Percentiles rank a stretch among this genome's conserved stretches.
Evolutionary conservation across 1,284 basidiomycete genomes (phyloP).

Genomic region (Leccinum pachyderme): DNA sequence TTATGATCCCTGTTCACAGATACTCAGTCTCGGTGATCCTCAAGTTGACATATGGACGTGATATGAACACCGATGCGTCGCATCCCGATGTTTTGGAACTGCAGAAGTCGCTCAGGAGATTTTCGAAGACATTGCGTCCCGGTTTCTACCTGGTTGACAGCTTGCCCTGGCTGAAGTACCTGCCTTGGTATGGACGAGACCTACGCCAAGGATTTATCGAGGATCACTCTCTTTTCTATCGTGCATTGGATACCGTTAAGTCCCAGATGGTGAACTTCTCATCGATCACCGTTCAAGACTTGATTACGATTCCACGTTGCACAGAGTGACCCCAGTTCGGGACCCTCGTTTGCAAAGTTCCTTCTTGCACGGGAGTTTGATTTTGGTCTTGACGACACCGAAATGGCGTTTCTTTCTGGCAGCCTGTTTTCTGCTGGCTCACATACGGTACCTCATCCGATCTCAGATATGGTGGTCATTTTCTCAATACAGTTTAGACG

Average conservation of each 20-base stretch:
- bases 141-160: slow-evolving; percentile 11
- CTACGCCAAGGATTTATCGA: slow-evolving; percentile 1
- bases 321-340: background rate
- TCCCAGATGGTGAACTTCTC: slow-evolving; percentile 7
- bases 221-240: background rate
- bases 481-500: background rate
- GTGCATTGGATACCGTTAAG: slow-evolving; percentile 3
- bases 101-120: background rate
- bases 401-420: slow-evolving; percentile 14
- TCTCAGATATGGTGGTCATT: background rate
- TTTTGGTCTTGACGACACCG: slow-evolving; percentile 4
- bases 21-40: slow-evolving; percentile 6
- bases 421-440: slow-evolving; percentile 1
- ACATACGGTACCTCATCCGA: slow-evolving; percentile 6
- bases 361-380: slow-evolving; percentile 7
- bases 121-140: background rate
- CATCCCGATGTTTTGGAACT: slow-evolving; percentile 2
- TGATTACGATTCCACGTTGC: background rate
- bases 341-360: slow-evolving; percentile 10
- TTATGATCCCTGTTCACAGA: background rate
- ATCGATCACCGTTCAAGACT: background rate
- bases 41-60: slow-evolving; percentile 8
- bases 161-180: slow-evolving; percentile 7
- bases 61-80: background rate
- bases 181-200: slow-evolving; percentile 9